Base-by-base conservation (phyloP, 2,329 filamentous ascomycete species). In the Fusarium avenaceum region DNA sequence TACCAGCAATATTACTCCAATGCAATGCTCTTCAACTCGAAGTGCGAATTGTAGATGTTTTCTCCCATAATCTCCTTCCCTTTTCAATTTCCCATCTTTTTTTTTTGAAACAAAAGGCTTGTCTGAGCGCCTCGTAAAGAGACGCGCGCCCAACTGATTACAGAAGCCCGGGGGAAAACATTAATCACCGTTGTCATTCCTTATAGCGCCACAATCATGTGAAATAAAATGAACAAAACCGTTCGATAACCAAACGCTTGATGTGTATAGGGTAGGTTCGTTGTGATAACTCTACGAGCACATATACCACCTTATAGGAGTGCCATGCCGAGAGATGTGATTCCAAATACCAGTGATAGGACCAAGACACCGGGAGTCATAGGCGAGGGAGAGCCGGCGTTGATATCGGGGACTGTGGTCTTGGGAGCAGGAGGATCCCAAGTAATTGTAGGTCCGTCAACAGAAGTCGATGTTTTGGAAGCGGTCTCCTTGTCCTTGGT, bases 251-350 rank as follows among this genome's bases (percentile, higher is more conserved):
- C 46, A 54, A 40, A 43, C 45, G 56, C 51, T 69, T 54, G 17
- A 10, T 38, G 4, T 38, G 44, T 43, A 43, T 20, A 42, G 32
- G 30, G 22, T 43, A 51, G 32, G 28, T n/a, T 11, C 35, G 28
- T 40, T 22, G 40, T n/a, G 33, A 57, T 35, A 30, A 14, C 24
- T 54, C 45, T 24, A 17, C 32, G 13, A 32, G 19, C 26, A 28
- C n/a, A 10, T 14, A 6, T 20, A 6, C 14, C 6, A 24, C n/a
- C 35, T 44, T 43, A 67, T 52, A 67, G 52, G 13, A 67, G 54
- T 30, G 65, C 63, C 67, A 75, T 72, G 24, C 71, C 73, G 14
- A 74, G 56, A 11, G 63, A 67, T 24, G 74, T 66, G 30, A 75
- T 38, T 19, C 72, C 69, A 30, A 76, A 53, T 4, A 73, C 71